phyloP scores from a whole-genome alignment of 2,329 filamentous ascomycete species.

The Ascochyta lentis region DNA sequence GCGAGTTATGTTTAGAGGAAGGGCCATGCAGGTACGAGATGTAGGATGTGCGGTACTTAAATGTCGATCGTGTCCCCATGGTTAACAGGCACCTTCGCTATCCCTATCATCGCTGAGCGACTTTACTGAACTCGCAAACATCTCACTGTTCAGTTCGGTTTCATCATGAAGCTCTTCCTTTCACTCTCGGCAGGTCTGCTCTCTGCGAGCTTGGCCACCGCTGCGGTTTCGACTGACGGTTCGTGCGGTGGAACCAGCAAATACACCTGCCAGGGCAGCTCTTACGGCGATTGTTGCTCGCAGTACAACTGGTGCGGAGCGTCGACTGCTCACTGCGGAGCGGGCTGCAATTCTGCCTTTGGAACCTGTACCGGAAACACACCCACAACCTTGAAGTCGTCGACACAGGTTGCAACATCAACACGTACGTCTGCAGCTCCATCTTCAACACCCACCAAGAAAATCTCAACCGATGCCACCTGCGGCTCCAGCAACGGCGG shows the following conservation, averaged over 20 bases:
- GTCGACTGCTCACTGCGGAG: conserved; percentile 38
- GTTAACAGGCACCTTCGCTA: neutral
- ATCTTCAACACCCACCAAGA: conserved; percentile 31
- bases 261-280: conserved; percentile 53
- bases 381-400: conserved; percentile 20
- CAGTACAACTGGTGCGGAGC: conserved; percentile 50
- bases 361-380: conserved; percentile 35
- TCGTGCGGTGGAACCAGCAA: conserved; percentile 51
- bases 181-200: conserved; percentile 28
- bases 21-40: conserved; percentile 8
- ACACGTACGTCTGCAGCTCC: conserved; percentile 23
- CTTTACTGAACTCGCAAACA: neutral
- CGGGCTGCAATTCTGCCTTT: conserved; percentile 41
- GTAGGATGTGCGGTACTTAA: conserved; percentile 10
- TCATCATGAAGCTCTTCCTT: conserved; percentile 29
- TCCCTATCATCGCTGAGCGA: conserved; percentile 4
- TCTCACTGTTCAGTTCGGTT: neutral
- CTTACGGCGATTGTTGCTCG: conserved; percentile 55
- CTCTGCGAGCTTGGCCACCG: conserved; percentile 27
- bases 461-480: conserved; percentile 48
- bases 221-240: conserved; percentile 50
- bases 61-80: neutral
- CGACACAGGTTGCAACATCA: conserved; percentile 13
- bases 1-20: conserved; percentile 17
- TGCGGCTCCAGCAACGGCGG: conserved; percentile 51